phyloP scores from a whole-genome alignment of 495 filamentous ascomycete genomes.

The Bacidia gigantensis region DNA sequence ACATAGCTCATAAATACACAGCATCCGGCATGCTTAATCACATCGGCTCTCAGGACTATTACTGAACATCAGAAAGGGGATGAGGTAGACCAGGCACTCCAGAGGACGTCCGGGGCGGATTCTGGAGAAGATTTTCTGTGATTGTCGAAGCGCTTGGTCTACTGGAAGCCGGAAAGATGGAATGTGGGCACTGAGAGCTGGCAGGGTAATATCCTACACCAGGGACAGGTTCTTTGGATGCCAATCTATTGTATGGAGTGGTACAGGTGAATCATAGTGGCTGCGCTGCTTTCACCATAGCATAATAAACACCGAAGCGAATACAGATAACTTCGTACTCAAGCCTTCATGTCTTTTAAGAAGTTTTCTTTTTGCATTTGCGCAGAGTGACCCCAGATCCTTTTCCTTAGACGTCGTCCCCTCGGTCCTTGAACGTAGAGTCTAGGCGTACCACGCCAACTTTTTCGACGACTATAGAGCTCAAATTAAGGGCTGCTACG shows the following conservation, averaged over 20 bases:
- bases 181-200: constrained; percentile 16
- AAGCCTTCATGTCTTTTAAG: background rate
- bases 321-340: background rate
- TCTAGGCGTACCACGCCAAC: no score
- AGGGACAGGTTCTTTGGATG: constrained; percentile 32
- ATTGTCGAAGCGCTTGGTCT: constrained; percentile 24
- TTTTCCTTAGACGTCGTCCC: no score
- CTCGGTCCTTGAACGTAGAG: no score
- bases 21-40: constrained; percentile 35
- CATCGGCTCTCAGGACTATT: constrained; percentile 2
- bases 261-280: constrained; percentile 33
- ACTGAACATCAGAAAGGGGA: constrained; percentile 8
- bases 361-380: no score
- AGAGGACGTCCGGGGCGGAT: constrained; percentile 30
- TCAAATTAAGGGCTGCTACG: no score
- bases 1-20: constrained; percentile 16
- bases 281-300: constrained; percentile 18
- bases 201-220: constrained; percentile 40
- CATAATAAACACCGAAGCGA: constrained; percentile 8
- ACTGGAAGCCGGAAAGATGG: constrained; percentile 9
- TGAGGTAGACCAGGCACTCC: constrained; percentile 15
- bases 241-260: constrained; percentile 23
- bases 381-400: no score
- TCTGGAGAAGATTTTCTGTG: constrained; percentile 21
- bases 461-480: no score